These are phyloP conservation scores for Populus hybrid DNA, from an alignment of 441 rosid species.

Conservation along the genomic window DNA sequence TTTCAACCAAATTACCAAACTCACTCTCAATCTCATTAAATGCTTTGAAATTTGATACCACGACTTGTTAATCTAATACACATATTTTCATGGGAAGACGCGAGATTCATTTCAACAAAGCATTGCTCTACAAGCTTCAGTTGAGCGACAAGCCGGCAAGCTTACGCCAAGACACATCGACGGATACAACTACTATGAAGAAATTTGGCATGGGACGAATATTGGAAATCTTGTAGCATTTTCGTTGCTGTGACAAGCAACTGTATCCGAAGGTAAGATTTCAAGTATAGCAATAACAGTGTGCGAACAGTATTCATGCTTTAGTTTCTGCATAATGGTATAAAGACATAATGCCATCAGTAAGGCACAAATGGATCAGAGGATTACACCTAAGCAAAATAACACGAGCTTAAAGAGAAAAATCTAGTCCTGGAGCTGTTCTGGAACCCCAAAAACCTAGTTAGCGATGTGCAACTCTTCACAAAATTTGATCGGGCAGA, in stretches of 20 bases:
- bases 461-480: not conserved
- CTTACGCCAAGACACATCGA: not conserved
- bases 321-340: not conserved
- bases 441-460: not conserved
- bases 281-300: not conserved
- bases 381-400: not conserved
- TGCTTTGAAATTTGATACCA: not conserved
- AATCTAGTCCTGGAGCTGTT: not conserved
- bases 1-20: not conserved
- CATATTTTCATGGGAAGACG: not conserved
- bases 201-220: not conserved
- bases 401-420: not conserved
- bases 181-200: not conserved
- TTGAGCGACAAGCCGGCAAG: no score
- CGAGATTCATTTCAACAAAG: not conserved
- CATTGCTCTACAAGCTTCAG: not conserved
- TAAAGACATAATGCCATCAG: not conserved
- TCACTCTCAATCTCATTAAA: not conserved
- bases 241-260: not conserved
- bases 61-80: not conserved
- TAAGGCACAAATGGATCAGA: not conserved
- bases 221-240: not conserved
- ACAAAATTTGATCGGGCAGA: not conserved
- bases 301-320: not conserved
- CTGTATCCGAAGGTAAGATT: not conserved